A percentile compares a stretch with the other conserved stretches of the same genome.
These are phyloP conservation scores for Cladochytrium replicatum DNA, from an alignment of 192 early-diverging fungal genomes.

Conservation along the genomic window DNA sequence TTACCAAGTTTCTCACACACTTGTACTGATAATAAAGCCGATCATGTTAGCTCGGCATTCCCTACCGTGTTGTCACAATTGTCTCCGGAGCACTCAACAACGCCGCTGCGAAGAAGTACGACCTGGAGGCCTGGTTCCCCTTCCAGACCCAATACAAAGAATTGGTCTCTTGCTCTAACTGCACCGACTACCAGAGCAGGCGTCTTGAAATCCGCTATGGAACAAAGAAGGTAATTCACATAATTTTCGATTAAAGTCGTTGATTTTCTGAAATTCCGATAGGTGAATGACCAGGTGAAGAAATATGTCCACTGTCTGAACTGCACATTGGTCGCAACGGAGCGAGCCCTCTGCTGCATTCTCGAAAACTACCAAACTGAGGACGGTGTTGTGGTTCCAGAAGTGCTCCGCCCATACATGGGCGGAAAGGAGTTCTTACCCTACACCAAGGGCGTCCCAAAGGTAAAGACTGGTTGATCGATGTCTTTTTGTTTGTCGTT, in stretches of 20 bases:
- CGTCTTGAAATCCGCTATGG: constrained; percentile 91
- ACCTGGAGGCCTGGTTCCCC: constrained; percentile 99
- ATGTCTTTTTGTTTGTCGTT: too few species aligned
- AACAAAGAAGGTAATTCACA: constrained; percentile 86
- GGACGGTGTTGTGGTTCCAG: constrained; percentile 79
- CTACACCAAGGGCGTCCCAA: too few species aligned
- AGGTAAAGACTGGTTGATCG: too few species aligned
- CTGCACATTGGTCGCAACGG: constrained; percentile 92
- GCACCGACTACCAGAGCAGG: constrained; percentile 96
- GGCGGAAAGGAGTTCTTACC: constrained; percentile 86
- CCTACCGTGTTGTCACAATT: constrained; percentile 90
- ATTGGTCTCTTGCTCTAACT: constrained; percentile 97
- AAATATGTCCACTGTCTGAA: constrained; percentile 96
- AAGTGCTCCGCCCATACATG: constrained; percentile 84
- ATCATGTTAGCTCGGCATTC: constrained; percentile 81
- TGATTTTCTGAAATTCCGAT: background rate
- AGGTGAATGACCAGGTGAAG: constrained; percentile 84
- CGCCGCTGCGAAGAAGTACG: constrained; percentile 98
- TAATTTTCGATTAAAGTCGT: too few species aligned
- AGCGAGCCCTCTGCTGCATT: constrained; percentile 87
- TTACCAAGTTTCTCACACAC: background rate
- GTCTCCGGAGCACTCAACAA: constrained; percentile 98
- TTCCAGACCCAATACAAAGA: constrained; percentile 97
- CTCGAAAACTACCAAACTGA: constrained; percentile 93
- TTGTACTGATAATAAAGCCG: background rate